Evolutionary conservation across 2,329 filamentous ascomycete genomes (phyloP), one percentile per base, ranked within the genome.

Genomic region (Dryadomyces sulphureus): DNA sequence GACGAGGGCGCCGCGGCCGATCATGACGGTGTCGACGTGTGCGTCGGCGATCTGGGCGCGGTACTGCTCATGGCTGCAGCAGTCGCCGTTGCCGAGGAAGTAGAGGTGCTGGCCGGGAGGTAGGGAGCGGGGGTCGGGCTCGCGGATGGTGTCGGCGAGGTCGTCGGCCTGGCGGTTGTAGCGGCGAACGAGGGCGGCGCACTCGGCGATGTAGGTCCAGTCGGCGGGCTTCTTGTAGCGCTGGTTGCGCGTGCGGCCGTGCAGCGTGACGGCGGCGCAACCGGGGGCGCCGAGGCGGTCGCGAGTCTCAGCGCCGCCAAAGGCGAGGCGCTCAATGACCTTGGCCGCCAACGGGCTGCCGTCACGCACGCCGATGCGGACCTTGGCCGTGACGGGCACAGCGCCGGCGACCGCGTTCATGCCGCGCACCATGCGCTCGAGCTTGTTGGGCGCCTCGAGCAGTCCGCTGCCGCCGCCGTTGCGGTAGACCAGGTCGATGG

Each of bases 41-140:
- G 85, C 75, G 49, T 90, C 75, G 41, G 81, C 72, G 35, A 96
- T 69, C 57, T 92, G 80, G 48, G 79, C 68, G 52, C 79, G 79
- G 66, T 96, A 96, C 60, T 96, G 88, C 27, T 80, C 66, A 61
- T 96, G 88, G 5, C 88, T 95, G 66, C 86, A 95, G 63, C 89
- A 92, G 65, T 98, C 92, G 41, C 92, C 92, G 61, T 98, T 98
- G 55, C 92, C 92, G 54, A 95, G 70, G 65, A 98, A 96, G 68
- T 84, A 96, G 54, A 92, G 17, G 52, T 72, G 76, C 43, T 68
- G 74, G 9, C 71, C 67, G 53, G 81, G 79, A 16, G 87, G 69
- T 45, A 84, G 74, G 24, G 81, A 80, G 53, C 84, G 80, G 25
- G 73, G 73, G 59, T 96, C 90, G 0, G 84, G 72, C 58, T 93